Conservation (phyloP, 768 basidiomycete genomes). For the Suillus luteus region DNA sequence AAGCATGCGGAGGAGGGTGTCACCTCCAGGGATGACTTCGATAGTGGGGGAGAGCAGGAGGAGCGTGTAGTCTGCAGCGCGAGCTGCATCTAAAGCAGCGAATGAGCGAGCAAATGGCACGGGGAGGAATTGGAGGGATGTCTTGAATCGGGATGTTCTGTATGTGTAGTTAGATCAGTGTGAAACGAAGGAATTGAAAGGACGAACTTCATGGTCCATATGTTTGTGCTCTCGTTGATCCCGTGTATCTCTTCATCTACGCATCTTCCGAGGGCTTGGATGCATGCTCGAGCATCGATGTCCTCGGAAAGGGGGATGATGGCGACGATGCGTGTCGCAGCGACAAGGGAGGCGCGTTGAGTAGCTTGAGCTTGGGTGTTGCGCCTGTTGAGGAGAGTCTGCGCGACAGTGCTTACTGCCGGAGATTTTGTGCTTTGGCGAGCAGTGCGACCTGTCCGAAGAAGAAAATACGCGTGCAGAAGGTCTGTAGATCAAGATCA, state of each 20-base stretch:
- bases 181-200: background rate
- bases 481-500: background rate
- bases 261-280: slow-evolving; percentile 55
- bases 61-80: slow-evolving; percentile 89
- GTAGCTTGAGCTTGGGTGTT: slow-evolving; percentile 71
- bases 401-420: slow-evolving; percentile 54
- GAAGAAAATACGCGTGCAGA: background rate
- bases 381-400: slow-evolving; percentile 77
- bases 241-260: slow-evolving; percentile 47
- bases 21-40: slow-evolving; percentile 86
- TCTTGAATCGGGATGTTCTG: slow-evolving; percentile 89
- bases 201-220: slow-evolving; percentile 70
- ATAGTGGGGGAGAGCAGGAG: slow-evolving; percentile 77
- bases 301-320: slow-evolving; percentile 82
- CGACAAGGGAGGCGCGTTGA: background rate
- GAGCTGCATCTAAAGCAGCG: slow-evolving; percentile 79
- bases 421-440: slow-evolving; percentile 55
- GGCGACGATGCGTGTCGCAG: slow-evolving; percentile 62
- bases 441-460: slow-evolving; percentile 52
- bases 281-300: slow-evolving; percentile 52
- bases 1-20: slow-evolving; percentile 81
- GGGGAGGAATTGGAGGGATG: slow-evolving; percentile 84
- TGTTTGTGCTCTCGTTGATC: slow-evolving; percentile 15
- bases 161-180: slow-evolving; percentile 5
- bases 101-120: slow-evolving; percentile 74